These are phyloP conservation scores for Mycena pura DNA, from an alignment of 768 basidiomycete species.

Conservation along the genomic window DNA sequence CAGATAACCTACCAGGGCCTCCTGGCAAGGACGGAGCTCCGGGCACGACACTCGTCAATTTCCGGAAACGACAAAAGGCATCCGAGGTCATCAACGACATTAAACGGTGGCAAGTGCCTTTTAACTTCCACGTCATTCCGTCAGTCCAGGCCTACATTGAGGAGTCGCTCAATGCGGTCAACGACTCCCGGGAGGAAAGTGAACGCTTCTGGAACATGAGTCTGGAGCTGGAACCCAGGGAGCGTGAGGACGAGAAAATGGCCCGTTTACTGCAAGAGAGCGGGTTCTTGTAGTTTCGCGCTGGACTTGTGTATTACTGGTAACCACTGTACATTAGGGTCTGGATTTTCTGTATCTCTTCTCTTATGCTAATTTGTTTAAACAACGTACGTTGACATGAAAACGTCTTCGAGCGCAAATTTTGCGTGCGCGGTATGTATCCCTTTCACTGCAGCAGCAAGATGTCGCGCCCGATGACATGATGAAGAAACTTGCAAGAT, in stretches of 20 bases:
- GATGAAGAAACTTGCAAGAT: too few relatives aligned
- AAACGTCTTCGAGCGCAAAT: too few relatives aligned
- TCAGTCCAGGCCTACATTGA: constrained; percentile 78
- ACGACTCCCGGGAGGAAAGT: constrained; percentile 69
- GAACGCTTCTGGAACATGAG: constrained; percentile 87
- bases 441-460: too few relatives aligned
- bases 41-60: constrained; percentile 76
- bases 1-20: constrained; percentile 67
- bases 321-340: constrained; percentile 17
- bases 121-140: constrained; percentile 78
- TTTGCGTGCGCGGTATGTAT: too few relatives aligned
- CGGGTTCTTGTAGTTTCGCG: constrained; percentile 69
- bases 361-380: neutral
- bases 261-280: constrained; percentile 87
- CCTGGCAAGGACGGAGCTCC: constrained; percentile 3
- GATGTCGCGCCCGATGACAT: too few relatives aligned
- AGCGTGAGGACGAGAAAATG: constrained; percentile 98
- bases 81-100: constrained; percentile 98
- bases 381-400: too few relatives aligned
- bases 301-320: constrained; percentile 18
- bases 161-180: constrained; percentile 75
- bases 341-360: constrained; percentile 22
- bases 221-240: constrained; percentile 88
- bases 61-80: constrained; percentile 92
- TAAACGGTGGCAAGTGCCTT: constrained; percentile 93